Conservation (phyloP, 1,284 basidiomycete genomes). For the Leccinum griseonigrum region DNA sequence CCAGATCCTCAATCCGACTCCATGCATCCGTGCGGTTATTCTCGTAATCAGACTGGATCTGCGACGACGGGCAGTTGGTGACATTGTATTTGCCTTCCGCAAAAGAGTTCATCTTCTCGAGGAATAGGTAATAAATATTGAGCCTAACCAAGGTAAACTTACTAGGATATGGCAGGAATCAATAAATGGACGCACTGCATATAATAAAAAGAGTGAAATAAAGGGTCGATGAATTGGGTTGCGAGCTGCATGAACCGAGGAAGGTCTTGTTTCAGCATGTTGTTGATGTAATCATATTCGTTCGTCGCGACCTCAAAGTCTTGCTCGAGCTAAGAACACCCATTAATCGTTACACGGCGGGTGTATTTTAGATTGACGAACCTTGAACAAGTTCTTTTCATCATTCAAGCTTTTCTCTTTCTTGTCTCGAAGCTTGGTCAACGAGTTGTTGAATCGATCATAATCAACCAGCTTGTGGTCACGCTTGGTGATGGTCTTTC, state of each 20-base stretch:
- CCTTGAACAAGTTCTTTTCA: slow-evolving; percentile 95
- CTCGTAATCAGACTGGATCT: slow-evolving; percentile 81
- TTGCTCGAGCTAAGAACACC: slow-evolving; percentile 79
- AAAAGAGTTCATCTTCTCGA: slow-evolving; percentile 91
- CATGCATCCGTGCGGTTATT: slow-evolving; percentile 78
- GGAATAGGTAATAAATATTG: slow-evolving; percentile 91
- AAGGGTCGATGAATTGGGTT: slow-evolving; percentile 89
- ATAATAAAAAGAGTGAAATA: slow-evolving; percentile 99
- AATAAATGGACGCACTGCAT: slow-evolving; percentile 79
- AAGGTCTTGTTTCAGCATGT: slow-evolving; percentile 87
- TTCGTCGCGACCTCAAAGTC: slow-evolving; percentile 94
- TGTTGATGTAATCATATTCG: slow-evolving; percentile 98
- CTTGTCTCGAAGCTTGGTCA: slow-evolving; percentile 95
- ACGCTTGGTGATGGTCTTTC: slow-evolving; percentile 94
- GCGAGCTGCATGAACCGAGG: slow-evolving; percentile 88
- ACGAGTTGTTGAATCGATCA: slow-evolving; percentile 94
- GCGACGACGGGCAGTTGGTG: slow-evolving; percentile 56
- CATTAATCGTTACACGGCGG: neutral
- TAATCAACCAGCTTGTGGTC: slow-evolving; percentile 98
- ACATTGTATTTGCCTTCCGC: slow-evolving; percentile 84
- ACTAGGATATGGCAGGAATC: slow-evolving; percentile 1
- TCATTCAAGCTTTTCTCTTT: slow-evolving; percentile 93
- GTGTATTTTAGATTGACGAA: slow-evolving; percentile 31
- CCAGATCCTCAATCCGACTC: slow-evolving; percentile 71
- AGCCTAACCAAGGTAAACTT: slow-evolving; percentile 49